Evolutionary conservation across 2,329 filamentous ascomycete genomes (phyloP).

Genomic region (Bipolaris bicolor): DNA sequence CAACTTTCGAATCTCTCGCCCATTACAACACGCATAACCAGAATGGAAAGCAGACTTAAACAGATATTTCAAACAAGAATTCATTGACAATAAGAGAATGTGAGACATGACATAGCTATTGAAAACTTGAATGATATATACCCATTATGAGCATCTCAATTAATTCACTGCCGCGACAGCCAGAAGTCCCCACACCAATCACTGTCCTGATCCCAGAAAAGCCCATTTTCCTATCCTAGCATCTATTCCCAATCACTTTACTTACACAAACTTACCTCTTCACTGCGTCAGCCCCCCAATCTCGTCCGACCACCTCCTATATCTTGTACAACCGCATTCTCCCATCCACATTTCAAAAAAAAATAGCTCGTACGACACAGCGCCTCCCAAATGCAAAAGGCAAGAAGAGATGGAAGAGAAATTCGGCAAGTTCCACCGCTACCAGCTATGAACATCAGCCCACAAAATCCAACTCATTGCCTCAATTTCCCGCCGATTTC

Average conservation of each 20-base stretch:
- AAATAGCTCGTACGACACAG: not conserved
- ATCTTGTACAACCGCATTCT: not conserved
- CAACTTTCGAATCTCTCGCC: no score
- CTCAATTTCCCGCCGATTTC: not conserved
- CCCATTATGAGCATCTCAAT: not conserved
- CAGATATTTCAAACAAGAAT: no score
- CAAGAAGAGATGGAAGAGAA: not conserved
- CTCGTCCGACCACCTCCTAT: not conserved
- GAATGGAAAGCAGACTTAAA: no score
- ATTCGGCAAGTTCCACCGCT: slow-evolving; percentile 10
- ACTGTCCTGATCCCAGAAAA: not conserved
- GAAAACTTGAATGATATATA: not conserved
- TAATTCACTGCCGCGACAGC: not conserved
- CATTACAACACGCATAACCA: no score
- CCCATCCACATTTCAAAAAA: not conserved
- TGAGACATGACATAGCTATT: not conserved
- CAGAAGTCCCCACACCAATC: not conserved
- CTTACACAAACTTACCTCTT: not conserved
- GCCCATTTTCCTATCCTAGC: not conserved
- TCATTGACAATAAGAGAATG: no score
- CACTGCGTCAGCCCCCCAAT: not conserved
- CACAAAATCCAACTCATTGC: not conserved
- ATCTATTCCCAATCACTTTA: not conserved
- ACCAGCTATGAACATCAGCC: not conserved
- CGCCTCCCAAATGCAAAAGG: not conserved